Conservation (phyloP, 441 rosid genomes). For the Iberis amara region DNA sequence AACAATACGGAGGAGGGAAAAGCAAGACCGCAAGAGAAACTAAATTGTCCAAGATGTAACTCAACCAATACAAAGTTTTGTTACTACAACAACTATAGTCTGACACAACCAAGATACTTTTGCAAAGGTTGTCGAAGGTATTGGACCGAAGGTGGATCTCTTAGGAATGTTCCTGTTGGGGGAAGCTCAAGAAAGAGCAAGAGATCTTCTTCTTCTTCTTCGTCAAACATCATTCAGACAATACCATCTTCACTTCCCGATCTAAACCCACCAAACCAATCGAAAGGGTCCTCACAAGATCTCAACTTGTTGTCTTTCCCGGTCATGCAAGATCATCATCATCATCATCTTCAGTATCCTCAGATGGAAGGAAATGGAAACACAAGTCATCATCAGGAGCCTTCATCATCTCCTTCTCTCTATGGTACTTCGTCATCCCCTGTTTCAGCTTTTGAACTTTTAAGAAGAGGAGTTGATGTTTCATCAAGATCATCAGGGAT, state of each 20-base stretch:
- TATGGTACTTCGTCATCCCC: slow-evolving; percentile 34
- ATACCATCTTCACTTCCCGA: slow-evolving; percentile 49
- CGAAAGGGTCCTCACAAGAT: slow-evolving; percentile 57
- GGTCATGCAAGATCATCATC: slow-evolving; percentile 38
- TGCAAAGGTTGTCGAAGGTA: slow-evolving; percentile 94
- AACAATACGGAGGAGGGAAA: slow-evolving; percentile 42
- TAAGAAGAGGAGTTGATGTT: slow-evolving; percentile 36
- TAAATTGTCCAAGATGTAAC: slow-evolving; percentile 84
- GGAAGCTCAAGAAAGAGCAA: slow-evolving; percentile 93
- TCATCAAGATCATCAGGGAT: slow-evolving; percentile 45
- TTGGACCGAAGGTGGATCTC: slow-evolving; percentile 95
- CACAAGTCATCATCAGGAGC: slow-evolving; percentile 27
- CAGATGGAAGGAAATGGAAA: slow-evolving; percentile 35
- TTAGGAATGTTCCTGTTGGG: slow-evolving; percentile 88
- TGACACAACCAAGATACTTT: slow-evolving; percentile 80
- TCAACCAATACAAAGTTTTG: slow-evolving; percentile 84
- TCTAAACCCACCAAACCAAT: slow-evolving; percentile 56
- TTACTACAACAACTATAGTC: slow-evolving; percentile 87
- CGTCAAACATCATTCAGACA: slow-evolving; percentile 29
- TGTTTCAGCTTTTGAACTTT: slow-evolving; percentile 57
- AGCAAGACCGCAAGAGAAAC: slow-evolving; percentile 65
- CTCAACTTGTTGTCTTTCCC: slow-evolving; percentile 63
- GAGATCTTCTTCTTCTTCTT: slow-evolving; percentile 40
- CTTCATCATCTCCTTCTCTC: slow-evolving; percentile 38
- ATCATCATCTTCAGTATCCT: slow-evolving; percentile 39